phyloP scores from a whole-genome alignment of 495 filamentous ascomycete species.

The Daldinia bambusicola region DNA sequence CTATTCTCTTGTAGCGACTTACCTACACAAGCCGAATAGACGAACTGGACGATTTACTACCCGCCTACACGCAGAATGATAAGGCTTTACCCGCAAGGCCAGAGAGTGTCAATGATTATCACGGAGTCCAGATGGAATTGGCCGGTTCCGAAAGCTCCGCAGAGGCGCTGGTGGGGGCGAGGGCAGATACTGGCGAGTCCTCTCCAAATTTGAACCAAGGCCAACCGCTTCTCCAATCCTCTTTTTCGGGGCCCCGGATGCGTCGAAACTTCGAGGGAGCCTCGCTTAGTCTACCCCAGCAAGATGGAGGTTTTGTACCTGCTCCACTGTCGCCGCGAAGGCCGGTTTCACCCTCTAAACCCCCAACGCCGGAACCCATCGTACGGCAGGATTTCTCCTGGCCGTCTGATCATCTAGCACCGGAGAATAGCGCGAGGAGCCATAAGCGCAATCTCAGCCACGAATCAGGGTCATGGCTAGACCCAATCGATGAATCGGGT shows the following conservation, averaged over 20 bases:
- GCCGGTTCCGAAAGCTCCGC: slow-evolving; percentile 61
- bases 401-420: slow-evolving; percentile 48
- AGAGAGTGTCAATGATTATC: slow-evolving; percentile 70
- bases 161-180: slow-evolving; percentile 58
- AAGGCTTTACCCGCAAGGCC: slow-evolving; percentile 85
- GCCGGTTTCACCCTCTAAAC: slow-evolving; percentile 55
- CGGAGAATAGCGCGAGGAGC: slow-evolving; percentile 43
- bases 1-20: slow-evolving; percentile 66
- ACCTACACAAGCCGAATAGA: slow-evolving; percentile 90
- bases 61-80: slow-evolving; percentile 65
- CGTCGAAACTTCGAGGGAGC: slow-evolving; percentile 51
- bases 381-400: slow-evolving; percentile 56
- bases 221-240: slow-evolving; percentile 53
- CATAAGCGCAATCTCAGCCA: slow-evolving; percentile 70
- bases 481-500: slow-evolving; percentile 96
- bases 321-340: slow-evolving; percentile 72
- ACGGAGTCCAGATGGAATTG: slow-evolving; percentile 60
- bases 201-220: slow-evolving; percentile 38
- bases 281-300: slow-evolving; percentile 52
- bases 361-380: slow-evolving; percentile 52
- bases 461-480: slow-evolving; percentile 91
- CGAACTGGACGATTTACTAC: slow-evolving; percentile 78
- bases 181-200: slow-evolving; percentile 53
- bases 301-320: slow-evolving; percentile 67
- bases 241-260: slow-evolving; percentile 59